Conservation (phyloP, 768 basidiomycete species). For the Pleurotus salmoneostramineus region DNA sequence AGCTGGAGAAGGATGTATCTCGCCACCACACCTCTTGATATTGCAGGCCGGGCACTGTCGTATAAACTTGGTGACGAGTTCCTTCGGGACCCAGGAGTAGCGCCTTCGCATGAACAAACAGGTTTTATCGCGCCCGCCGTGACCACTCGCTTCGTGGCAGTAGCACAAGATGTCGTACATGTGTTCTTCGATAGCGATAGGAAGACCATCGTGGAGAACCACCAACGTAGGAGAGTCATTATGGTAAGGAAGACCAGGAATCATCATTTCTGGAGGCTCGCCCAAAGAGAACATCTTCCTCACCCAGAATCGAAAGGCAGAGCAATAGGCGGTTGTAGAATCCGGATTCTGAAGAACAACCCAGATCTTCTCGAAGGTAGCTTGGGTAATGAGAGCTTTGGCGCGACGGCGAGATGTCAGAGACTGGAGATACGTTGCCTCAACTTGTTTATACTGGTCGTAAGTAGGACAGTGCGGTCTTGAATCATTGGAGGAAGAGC, state of each 20-base stretch:
- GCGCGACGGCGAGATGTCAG: conserved; percentile 51
- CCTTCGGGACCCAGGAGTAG: conserved; percentile 85
- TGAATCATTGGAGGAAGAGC: neutral
- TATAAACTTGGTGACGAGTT: conserved; percentile 76
- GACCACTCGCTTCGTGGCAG: conserved; percentile 60
- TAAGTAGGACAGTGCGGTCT: conserved; percentile 44
- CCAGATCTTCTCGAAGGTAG: conserved; percentile 71
- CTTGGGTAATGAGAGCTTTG: conserved; percentile 72
- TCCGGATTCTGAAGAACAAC: conserved; percentile 53
- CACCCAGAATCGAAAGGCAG: conserved; percentile 82
- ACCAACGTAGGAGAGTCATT: conserved; percentile 25
- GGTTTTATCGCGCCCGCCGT: conserved; percentile 82
- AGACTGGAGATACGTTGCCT: conserved; percentile 52
- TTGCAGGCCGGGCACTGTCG: conserved; percentile 76
- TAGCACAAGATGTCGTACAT: conserved; percentile 76
- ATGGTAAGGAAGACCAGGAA: conserved; percentile 12
- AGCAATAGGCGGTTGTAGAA: conserved; percentile 39
- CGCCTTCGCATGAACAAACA: conserved; percentile 57
- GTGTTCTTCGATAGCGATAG: conserved; percentile 75
- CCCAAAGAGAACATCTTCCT: conserved; percentile 73
- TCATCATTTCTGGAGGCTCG: conserved; percentile 16
- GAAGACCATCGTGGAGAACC: conserved; percentile 65
- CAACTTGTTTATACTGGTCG: conserved; percentile 54
- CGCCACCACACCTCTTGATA: conserved; percentile 35
- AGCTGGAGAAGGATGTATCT: conserved; percentile 12